phyloP scores from a whole-genome alignment of 108 stramenopile species.

The Pseudonitzschia multiseries region DNA sequence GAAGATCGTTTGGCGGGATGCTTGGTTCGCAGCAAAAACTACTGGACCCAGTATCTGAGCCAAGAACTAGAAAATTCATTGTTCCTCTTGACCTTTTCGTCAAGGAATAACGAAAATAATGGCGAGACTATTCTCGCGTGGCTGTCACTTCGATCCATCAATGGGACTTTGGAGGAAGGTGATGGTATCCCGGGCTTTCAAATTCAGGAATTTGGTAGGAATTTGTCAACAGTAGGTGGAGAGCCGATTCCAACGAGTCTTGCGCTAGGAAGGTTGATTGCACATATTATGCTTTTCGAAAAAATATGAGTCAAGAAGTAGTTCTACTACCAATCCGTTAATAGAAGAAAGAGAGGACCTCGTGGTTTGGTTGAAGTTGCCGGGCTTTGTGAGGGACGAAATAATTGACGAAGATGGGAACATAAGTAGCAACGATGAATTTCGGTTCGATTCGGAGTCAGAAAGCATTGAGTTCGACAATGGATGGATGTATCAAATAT shows the following conservation, averaged over 20 bases:
- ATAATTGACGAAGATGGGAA: not conserved
- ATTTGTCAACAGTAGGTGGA: slow-evolving; percentile 1
- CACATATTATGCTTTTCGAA: slow-evolving; percentile 16
- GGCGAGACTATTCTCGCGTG: slow-evolving; percentile 48
- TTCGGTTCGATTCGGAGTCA: slow-evolving; percentile 1
- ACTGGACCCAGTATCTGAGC: slow-evolving; percentile 71
- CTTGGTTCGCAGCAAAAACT: slow-evolving; percentile 51
- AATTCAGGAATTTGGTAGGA: slow-evolving; percentile 70
- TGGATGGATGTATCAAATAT: slow-evolving; percentile 10
- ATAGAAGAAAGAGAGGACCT: not conserved
- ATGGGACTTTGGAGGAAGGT: not conserved
- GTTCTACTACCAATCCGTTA: too few relatives aligned
- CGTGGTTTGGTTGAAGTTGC: not conserved
- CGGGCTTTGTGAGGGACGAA: slow-evolving; percentile 1
- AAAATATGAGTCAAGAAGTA: not conserved
- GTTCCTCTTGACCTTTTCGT: slow-evolving; percentile 35
- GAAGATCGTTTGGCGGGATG: slow-evolving; percentile 62
- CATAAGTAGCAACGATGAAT: not conserved
- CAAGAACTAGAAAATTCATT: slow-evolving; percentile 52
- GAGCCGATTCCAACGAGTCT: not conserved
- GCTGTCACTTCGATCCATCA: slow-evolving; percentile 44
- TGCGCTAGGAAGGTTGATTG: slow-evolving; percentile 5
- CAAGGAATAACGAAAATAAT: not conserved
- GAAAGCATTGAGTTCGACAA: not conserved
- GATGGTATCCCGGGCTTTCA: slow-evolving; percentile 34